Evolutionary conservation across 352 stramenopile species (phyloP).

Genomic region (Thraustochytrium striatum): DNA sequence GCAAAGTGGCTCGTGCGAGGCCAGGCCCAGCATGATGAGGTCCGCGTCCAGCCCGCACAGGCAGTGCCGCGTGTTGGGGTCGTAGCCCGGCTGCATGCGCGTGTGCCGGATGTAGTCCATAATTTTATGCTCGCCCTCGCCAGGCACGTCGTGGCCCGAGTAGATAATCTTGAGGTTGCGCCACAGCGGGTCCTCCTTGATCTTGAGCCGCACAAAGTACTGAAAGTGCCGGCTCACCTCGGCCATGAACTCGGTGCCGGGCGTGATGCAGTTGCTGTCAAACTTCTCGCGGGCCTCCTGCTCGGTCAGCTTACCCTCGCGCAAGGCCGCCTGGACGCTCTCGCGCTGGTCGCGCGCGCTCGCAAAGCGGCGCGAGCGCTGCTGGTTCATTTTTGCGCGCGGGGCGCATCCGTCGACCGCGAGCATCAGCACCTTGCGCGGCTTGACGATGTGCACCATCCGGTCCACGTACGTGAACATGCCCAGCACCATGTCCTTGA

Average conservation of each 20-base stretch:
- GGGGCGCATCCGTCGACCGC: conserved; percentile 94
- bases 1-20: conserved; percentile 98
- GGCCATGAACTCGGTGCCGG: conserved; percentile 97
- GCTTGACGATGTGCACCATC: conserved; percentile 93
- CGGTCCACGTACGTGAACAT: conserved; percentile 80
- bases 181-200: conserved; percentile 92
- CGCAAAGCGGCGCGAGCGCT: conserved; percentile 90
- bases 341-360: conserved; percentile 57
- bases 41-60: conserved; percentile 98
- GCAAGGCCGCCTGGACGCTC: conserved; percentile 61
- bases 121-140: conserved; percentile 98
- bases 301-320: conserved; percentile 52
- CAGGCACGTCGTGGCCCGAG: conserved; percentile 91
- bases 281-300: conserved; percentile 71
- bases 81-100: conserved; percentile 83
- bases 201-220: conserved; percentile 78
- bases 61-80: conserved; percentile 91
- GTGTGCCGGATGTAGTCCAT: conserved; percentile 90
- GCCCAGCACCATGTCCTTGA: conserved; percentile 67
- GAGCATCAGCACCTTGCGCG: conserved; percentile 94
- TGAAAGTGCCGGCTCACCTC: conserved; percentile 79
- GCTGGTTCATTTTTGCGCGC: conserved; percentile 98
- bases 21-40: conserved; percentile 95
- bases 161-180: conserved; percentile 91
- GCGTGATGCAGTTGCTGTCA: conserved; percentile 99